Base-by-base conservation (phyloP, 805 yeast species). In the Myxozyma mucilagina region DNA sequence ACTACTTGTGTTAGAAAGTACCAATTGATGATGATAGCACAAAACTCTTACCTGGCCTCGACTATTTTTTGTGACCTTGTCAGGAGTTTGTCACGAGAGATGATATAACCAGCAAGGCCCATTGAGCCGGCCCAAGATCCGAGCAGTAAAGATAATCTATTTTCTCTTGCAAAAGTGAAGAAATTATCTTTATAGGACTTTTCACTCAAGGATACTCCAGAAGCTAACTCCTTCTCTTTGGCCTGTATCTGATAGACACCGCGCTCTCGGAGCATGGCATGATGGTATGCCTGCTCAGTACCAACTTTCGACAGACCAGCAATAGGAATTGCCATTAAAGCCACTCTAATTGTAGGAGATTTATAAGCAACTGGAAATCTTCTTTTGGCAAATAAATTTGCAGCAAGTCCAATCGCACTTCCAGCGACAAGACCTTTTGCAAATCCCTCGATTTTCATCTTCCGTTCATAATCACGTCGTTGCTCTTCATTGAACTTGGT, bases 111-210 rank as follows among this genome's bases (percentile, higher is more conserved):
- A 4, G 96, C 86, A 0, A 91, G 96, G 66, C 80, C 88, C 78
- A 89, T 74, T 1, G 93, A 85, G 18, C 84, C 87, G 5, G 89
- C 92, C 96, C 96, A 89, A 5, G 87, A 80, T 56, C 84, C 85
- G 20, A 86, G 82, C 64, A 89, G 84, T 7, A 60, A 39, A 14
- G 57, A 20, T 7, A 60, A 47, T 29, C 36, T 47, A 45, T 60
- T 34, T 47, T 55, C 49, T 32, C 39, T 38, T 18, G 38, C 49
- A 24, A 47, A 45, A 14, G 43, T 44, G 14, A 34, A 32, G 6
- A 47, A 29, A 24, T 42, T 55, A 14, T 56, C 60, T 29, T 13
- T 34, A 1, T 18, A 35, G 0, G 57, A 32, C 45, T 55, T 18
- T 1, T 29, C 8, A 16, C 24, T 14, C 18, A 38, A 34, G 4